Evolutionary conservation across 148 eudicot genomes (phyloP), one percentile per base, ranked within the genome.

Genomic region (Mesembryanthemum crystallinum): DNA sequence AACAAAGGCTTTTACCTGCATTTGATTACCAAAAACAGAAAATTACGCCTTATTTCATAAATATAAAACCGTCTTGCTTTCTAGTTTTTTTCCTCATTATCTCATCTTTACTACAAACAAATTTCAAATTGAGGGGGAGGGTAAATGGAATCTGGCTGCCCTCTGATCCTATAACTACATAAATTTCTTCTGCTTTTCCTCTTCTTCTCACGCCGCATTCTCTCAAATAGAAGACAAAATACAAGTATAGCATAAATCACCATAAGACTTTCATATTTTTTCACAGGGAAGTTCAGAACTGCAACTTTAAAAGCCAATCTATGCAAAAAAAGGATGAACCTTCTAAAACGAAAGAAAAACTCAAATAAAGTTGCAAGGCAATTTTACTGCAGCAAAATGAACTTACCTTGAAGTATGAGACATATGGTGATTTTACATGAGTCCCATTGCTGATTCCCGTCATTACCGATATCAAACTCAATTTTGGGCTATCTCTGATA

Each of bases 351-450:
- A 54, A 52, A 52, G 65, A 71, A 43, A 35, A 55, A 9, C 39
- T 62, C 17, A 64, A 62, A 24, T 23, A 9, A 17, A 12, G 25
- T 35, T 35, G 18, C 24, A 42, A 23, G 27, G 17, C 20, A 39
- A 8, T 3, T 15, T 47, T 17, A 64, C 18, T 4, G 32, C 5
- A 47, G 49, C 63, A 33, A 32, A 70, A 59, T 58, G 69, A 71
- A 76, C 84, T 80, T 32, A 94, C 97, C 94, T 95, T 95, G 12
- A 95, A 78, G 79, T 92, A 92, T 67, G 76, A 62, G 57, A 92
- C 91, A 57, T 88, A 76, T 0, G 97, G 98, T 42, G 96, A 92
- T 79, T 88, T 95, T 58, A 95, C 86, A 83, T 92, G 96, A 66
- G 80, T 83, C 66, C 98, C 98, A 24, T 67, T 86, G 82, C 74